Percentiles rank a stretch among this genome's conserved stretches.
phyloP scores from a whole-genome alignment of 1,284 basidiomycete genomes.

The Trichosporon ovoides region DNA sequence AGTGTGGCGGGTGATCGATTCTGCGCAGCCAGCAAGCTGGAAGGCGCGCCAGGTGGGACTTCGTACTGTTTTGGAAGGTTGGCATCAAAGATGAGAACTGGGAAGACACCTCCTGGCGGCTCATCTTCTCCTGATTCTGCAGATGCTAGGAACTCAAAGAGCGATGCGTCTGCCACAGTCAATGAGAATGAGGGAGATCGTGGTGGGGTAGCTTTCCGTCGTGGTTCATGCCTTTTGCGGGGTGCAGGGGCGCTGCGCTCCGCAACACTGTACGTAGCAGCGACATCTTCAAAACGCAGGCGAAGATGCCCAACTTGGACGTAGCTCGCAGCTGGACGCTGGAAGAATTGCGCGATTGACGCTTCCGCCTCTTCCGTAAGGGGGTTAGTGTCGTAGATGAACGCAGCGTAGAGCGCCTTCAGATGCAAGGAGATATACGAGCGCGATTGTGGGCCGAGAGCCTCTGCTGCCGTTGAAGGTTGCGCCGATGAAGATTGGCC shows the following conservation, averaged over 20 bases:
- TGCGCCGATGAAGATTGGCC: neutral
- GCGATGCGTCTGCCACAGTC: conserved; percentile 26
- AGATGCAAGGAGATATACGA: conserved; percentile 25
- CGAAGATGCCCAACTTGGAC: conserved; percentile 41
- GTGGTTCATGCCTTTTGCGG: conserved; percentile 6
- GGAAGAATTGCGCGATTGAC: conserved; percentile 28
- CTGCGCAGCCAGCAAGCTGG: conserved; percentile 11
- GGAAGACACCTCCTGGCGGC: conserved; percentile 40
- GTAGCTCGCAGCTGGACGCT: conserved; percentile 29
- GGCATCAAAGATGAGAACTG: conserved; percentile 45
- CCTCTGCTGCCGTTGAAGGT: neutral
- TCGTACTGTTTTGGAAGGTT: conserved; percentile 43
- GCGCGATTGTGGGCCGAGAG: conserved; percentile 10
- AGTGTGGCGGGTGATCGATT: conserved; percentile 8
- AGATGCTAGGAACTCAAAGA: conserved; percentile 39
- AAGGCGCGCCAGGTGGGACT: conserved; percentile 22
- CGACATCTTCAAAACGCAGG: conserved; percentile 32
- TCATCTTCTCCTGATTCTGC: conserved; percentile 18
- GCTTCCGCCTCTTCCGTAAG: conserved; percentile 6
- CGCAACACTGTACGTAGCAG: conserved; percentile 20
- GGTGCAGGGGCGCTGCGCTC: conserved; percentile 1
- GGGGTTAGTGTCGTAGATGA: conserved; percentile 32
- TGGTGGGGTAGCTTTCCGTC: conserved; percentile 9
- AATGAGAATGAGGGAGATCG: conserved; percentile 21
- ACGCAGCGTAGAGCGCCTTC: conserved; percentile 27